Evolutionary conservation across 441 rosid genomes (phyloP).

Genomic region (Aleurites moluccanus): DNA sequence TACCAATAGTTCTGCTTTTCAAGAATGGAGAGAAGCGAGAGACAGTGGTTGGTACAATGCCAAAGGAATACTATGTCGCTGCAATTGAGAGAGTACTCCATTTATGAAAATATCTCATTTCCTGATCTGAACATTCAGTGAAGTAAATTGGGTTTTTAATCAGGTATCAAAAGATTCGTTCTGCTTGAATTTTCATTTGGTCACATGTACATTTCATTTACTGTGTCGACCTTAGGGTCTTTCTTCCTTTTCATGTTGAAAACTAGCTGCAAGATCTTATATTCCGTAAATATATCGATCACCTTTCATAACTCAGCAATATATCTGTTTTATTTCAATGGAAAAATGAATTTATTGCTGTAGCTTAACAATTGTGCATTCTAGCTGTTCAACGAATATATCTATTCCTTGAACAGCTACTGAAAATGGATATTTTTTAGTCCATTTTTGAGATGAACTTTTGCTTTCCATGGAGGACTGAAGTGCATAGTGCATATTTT

Average conservation of each 20-base stretch:
- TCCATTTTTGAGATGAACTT: too few species aligned
- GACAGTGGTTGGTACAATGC: constrained; percentile 90
- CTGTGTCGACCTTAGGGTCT: constrained; percentile 17
- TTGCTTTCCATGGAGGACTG: too few species aligned
- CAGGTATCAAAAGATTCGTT: background rate
- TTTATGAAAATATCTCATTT: constrained; percentile 32
- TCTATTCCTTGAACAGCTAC: background rate
- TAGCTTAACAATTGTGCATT: background rate
- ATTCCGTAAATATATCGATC: constrained; percentile 4
- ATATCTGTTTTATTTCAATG: background rate
- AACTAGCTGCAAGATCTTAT: background rate
- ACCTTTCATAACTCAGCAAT: background rate
- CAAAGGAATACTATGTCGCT: constrained; percentile 81
- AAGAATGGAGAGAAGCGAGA: constrained; percentile 76
- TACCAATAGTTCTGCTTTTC: constrained; percentile 80
- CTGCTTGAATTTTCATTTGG: constrained; percentile 2
- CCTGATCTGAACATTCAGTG: constrained; percentile 2
- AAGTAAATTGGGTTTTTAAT: background rate
- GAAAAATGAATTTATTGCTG: background rate
- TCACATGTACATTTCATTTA: constrained; percentile 23
- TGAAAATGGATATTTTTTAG: too few species aligned
- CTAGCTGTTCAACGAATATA: background rate
- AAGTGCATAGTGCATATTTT: too few species aligned
- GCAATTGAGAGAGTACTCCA: constrained; percentile 86
- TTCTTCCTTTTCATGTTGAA: background rate